Evolutionary conservation across 208 protist species (phyloP).

Genomic region (Trypanosoma caninum): DNA sequence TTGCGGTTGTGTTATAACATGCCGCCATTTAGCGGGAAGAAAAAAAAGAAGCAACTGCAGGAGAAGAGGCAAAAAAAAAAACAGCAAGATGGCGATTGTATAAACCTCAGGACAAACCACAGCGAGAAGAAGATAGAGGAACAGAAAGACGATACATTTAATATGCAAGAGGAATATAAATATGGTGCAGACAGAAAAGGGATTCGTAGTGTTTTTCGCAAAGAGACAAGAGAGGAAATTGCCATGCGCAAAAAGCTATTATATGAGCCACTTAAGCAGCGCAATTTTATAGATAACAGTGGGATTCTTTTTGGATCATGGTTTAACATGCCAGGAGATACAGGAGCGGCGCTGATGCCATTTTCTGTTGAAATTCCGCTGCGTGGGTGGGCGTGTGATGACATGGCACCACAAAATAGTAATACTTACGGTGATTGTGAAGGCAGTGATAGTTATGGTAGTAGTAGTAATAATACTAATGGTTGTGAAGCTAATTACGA

Average conservation of each 20-base stretch:
- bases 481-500: neutral
- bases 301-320: conserved; percentile 65
- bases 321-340: conserved; percentile 40
- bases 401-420: neutral
- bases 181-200: conserved; percentile 64
- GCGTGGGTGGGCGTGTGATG: conserved; percentile 49
- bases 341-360: conserved; percentile 34
- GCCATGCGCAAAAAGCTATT: conserved; percentile 45
- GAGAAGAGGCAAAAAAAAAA: conserved; percentile 79
- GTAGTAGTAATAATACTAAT: conserved; percentile 4
- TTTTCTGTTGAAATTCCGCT: conserved; percentile 72
- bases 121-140: neutral
- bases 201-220: conserved; percentile 75
- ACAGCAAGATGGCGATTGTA: conserved; percentile 30
- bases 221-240: conserved; percentile 59
- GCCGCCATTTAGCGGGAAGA: conserved; percentile 84
- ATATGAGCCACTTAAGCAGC: conserved; percentile 49
- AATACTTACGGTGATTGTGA: no score
- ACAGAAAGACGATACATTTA: neutral
- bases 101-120: conserved; percentile 6
- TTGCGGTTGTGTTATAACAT: conserved; percentile 28
- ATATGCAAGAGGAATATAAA: conserved; percentile 35
- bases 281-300: conserved; percentile 40
- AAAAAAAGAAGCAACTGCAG: conserved; percentile 91
- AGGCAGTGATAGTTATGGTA: conserved; percentile 5